phyloP scores from a whole-genome alignment of 805 yeast species.

The Hanseniaspora meyeri region DNA sequence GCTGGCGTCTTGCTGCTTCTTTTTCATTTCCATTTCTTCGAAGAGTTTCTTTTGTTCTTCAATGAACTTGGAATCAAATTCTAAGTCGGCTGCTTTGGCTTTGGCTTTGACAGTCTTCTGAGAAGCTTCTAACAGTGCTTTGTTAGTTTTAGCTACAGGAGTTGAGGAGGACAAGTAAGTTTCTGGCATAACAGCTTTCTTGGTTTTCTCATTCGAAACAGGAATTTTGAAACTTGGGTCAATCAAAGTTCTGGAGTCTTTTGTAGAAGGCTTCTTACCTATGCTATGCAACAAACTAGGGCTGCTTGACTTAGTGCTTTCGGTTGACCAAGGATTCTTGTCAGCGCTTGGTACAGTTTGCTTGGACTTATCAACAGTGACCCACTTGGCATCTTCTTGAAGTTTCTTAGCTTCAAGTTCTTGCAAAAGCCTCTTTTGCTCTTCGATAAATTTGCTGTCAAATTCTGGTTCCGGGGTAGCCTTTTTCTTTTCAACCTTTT shows the following conservation, averaged over 20 bases:
- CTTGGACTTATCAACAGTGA: slow-evolving; percentile 7
- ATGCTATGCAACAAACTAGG: not conserved
- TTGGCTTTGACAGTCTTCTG: not conserved
- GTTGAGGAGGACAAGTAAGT: not conserved
- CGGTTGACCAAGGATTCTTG: not conserved
- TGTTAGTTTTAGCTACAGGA: not conserved
- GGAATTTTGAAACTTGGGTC: too few relatives aligned
- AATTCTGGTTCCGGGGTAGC: not conserved
- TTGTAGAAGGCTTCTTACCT: not conserved
- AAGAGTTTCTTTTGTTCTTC: slow-evolving; percentile 26
- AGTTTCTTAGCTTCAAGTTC: not conserved
- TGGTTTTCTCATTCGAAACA: not conserved
- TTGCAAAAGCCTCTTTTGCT: not conserved
- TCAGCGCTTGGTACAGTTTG: not conserved
- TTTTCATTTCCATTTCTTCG: slow-evolving; percentile 51
- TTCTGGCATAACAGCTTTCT: not conserved
- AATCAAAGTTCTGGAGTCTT: not conserved
- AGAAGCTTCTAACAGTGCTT: not conserved
- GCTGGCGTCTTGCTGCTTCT: slow-evolving; percentile 31
- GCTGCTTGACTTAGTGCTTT: not conserved
- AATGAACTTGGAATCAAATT: slow-evolving; percentile 20
- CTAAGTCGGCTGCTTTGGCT: not conserved
- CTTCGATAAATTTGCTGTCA: slow-evolving; percentile 2
- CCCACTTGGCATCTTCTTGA: slow-evolving; percentile 6
- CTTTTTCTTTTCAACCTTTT: not conserved